phyloP scores from a whole-genome alignment of 345 rosid genomes.

The Rhodomyrtus tomentosa region DNA sequence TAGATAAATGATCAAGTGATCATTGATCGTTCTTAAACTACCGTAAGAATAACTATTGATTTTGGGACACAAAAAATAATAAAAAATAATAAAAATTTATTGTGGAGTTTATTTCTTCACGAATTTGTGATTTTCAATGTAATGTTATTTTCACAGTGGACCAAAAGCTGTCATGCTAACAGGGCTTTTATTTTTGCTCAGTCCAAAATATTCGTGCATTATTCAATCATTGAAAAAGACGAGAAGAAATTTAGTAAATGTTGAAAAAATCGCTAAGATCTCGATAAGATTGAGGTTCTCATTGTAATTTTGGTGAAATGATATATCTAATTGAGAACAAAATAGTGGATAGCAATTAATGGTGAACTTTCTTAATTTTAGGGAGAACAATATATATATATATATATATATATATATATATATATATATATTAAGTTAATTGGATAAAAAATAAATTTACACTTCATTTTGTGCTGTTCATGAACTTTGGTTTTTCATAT shows the following conservation, averaged over 20 bases:
- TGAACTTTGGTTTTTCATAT: no score
- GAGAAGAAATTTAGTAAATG: not conserved
- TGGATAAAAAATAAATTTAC: not conserved
- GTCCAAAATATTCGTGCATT: not conserved
- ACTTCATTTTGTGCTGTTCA: no score
- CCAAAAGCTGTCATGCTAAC: no score
- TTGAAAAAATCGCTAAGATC: not conserved
- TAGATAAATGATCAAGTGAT: no score
- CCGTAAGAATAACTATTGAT: no score
- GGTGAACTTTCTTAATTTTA: not conserved
- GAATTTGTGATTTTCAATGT: no score
- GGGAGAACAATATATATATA: not conserved
- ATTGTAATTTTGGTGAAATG: not conserved
- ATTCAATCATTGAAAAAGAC: not conserved
- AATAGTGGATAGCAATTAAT: not conserved
- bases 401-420: no score
- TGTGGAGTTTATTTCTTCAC: no score
- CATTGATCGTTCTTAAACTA: no score
- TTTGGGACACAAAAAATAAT: no score
- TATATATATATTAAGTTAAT: not conserved
- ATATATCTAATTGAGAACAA: not conserved
- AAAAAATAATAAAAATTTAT: no score
- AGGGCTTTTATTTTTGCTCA: not conserved
- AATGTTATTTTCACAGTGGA: no score
- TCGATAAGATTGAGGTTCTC: rapidly evolving